Base-by-base conservation (phyloP, 352 stramenopile genomes). In the Globisporangium cederbergense region DNA sequence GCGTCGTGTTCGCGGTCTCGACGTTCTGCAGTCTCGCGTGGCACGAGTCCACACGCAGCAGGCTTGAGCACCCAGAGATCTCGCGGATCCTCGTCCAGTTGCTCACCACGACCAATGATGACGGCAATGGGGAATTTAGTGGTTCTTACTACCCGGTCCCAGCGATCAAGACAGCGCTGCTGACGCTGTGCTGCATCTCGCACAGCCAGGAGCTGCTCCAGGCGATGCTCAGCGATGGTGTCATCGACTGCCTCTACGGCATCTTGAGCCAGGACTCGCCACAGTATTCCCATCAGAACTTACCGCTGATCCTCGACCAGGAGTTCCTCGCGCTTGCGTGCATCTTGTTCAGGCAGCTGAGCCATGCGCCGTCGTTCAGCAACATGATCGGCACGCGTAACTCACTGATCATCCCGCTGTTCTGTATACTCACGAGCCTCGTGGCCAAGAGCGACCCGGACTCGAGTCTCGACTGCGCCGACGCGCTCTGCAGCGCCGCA, bases 131-230 rank as follows among this genome's bases (percentile, higher is more conserved):
- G 6, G 7, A 11, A 3, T 18, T 32, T 11, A n/a, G 18, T 3
- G 42, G 36, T 4, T 16, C 18, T 20, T 60, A 65, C 43, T 76
- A 64, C 25, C 57, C 60, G 8, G 32, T 67, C 6, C 47, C 58
- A 62, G 65, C 64, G 3, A 70, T 83, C n/a, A 80, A 77, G 40
- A 77, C 70, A 8, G 79, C 71, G n/a, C 60, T 91, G 8, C 65
- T 93, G 34, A 82, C 79, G 18, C 71, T 93, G 0, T 88, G 79
- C 43, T 90, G 80, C 46, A 66, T 93, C 4, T 65, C 83, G 3
- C 69, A 83, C 22, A 73, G 28, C 28, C 20, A 36, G 1, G 70
- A 80, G 6, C 72, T 90, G 18, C 52, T 87, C 5, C 58, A 70
- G 22, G 53, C 70, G 5, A 88, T 93, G 83, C 62, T 93, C 1